phyloP scores from a whole-genome alignment of 179 eudicot genomes.

The Nepenthes alata region DNA sequence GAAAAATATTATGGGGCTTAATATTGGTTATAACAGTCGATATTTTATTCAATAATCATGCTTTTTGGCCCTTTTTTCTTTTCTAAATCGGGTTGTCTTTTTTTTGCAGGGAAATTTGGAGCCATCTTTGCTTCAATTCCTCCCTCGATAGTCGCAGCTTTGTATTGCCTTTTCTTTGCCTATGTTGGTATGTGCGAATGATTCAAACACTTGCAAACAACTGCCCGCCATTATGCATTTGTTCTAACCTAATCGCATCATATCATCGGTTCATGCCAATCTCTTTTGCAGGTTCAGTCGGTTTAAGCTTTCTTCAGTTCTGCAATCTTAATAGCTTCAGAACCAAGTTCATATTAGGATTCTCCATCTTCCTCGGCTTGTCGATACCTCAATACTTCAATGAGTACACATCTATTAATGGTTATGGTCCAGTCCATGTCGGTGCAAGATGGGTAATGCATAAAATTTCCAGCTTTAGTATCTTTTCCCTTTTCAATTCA shows the following conservation, averaged over 20 bases:
- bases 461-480: neutral
- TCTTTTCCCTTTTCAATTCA: neutral
- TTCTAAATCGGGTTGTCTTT: no score
- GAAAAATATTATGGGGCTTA: no score
- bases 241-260: neutral
- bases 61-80: no score
- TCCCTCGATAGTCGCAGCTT: conserved; percentile 63
- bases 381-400: conserved; percentile 87
- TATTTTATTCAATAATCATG: no score
- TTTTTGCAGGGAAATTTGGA: conserved; percentile 69
- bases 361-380: conserved; percentile 69
- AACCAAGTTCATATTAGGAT: conserved; percentile 63
- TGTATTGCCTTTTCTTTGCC: conserved; percentile 79
- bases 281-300: conserved; percentile 48
- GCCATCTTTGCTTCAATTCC: conserved; percentile 92
- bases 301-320: conserved; percentile 72
- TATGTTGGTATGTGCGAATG: conserved; percentile 53
- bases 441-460: conserved; percentile 68
- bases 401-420: conserved; percentile 52
- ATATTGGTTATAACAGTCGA: no score
- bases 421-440: conserved; percentile 71
- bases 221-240: no score
- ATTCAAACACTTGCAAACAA: neutral
- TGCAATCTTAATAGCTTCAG: conserved; percentile 88
- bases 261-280: neutral